A percentile compares a stretch with the other conserved stretches of the same genome.
These are phyloP conservation scores for Yamadazyma tumulicola DNA, from an alignment of 805 yeast genomes.

Conservation along the genomic window DNA sequence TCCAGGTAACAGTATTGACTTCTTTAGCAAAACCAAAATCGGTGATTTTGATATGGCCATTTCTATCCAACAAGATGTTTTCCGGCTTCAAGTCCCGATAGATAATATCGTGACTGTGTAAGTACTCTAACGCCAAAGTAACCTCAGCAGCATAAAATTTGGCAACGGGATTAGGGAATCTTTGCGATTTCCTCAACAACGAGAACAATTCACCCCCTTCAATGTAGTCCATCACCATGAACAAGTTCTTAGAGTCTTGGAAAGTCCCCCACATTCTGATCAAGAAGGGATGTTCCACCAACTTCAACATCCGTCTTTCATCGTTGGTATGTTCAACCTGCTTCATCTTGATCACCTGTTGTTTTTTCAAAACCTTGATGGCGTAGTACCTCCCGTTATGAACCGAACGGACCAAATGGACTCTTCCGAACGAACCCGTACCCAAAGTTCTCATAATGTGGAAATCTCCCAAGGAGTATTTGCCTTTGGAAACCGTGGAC, in stretches of 20 bases:
- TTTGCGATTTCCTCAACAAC: constrained; percentile 51
- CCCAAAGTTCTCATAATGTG: constrained; percentile 56
- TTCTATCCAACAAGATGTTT: constrained; percentile 53
- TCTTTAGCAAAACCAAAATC: constrained; percentile 66
- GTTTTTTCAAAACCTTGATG: constrained; percentile 55
- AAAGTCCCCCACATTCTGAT: constrained; percentile 68
- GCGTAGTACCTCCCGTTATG: constrained; percentile 61
- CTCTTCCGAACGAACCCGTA: constrained; percentile 61
- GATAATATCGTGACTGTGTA: constrained; percentile 56
- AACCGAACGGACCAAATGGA: constrained; percentile 54
- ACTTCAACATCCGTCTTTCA: constrained; percentile 55
- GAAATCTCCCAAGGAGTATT: constrained; percentile 54
- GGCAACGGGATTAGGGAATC: constrained; percentile 62
- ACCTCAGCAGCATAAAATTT: constrained; percentile 65
- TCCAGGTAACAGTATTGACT: constrained; percentile 56
- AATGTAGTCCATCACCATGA: constrained; percentile 64
- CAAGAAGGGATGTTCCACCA: constrained; percentile 58
- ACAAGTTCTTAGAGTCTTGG: constrained; percentile 53
- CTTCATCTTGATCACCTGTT: constrained; percentile 56
- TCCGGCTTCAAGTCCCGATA: constrained; percentile 63
- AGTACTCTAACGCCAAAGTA: constrained; percentile 53
- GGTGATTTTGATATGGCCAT: constrained; percentile 58
- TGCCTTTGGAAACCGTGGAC: constrained; percentile 48
- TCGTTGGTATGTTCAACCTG: constrained; percentile 65
- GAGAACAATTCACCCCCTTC: constrained; percentile 63